A percentile compares a stretch with the other conserved stretches of the same genome.
These are phyloP conservation scores for Penicillium expansum DNA, from an alignment of 2,329 filamentous ascomycete species.

Conservation along the genomic window DNA sequence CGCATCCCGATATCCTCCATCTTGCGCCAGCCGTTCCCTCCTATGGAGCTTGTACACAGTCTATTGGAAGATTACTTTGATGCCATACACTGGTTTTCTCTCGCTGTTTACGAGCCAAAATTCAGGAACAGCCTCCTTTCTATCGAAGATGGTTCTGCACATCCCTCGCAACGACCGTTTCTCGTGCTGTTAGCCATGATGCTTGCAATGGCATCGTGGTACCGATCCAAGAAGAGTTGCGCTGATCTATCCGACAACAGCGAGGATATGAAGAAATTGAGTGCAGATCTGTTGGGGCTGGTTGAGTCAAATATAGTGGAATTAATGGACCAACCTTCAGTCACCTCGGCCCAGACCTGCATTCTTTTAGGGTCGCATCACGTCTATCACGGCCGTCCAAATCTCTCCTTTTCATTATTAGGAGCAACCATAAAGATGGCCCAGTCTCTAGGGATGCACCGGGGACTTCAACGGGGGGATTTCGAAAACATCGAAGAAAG, in stretches of 20 bases:
- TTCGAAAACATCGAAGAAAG: slow-evolving; percentile 34
- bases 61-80: slow-evolving; percentile 44
- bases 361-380: slow-evolving; percentile 43
- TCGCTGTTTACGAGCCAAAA: slow-evolving; percentile 44
- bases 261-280: slow-evolving; percentile 16
- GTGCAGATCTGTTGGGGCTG: slow-evolving; percentile 18
- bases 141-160: slow-evolving; percentile 35
- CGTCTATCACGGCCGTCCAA: slow-evolving; percentile 45
- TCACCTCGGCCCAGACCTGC: slow-evolving; percentile 40
- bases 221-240: slow-evolving; percentile 28
- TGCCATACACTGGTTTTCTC: slow-evolving; percentile 47
- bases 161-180: slow-evolving; percentile 37
- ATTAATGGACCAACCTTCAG: slow-evolving; percentile 42
- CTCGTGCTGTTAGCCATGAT: slow-evolving; percentile 39
- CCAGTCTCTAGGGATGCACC: slow-evolving; percentile 37
- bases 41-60: slow-evolving; percentile 26
- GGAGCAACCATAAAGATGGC: slow-evolving; percentile 40
- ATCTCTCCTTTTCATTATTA: slow-evolving; percentile 39
- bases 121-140: slow-evolving; percentile 37
- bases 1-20: slow-evolving; percentile 27
- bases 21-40: slow-evolving; percentile 31
- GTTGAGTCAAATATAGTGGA: slow-evolving; percentile 39
- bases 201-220: slow-evolving; percentile 42
- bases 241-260: slow-evolving; percentile 14
- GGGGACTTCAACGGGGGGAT: slow-evolving; percentile 23